phyloP scores from a whole-genome alignment of 805 yeast genomes.

The Ogataea degrootiae region DNA sequence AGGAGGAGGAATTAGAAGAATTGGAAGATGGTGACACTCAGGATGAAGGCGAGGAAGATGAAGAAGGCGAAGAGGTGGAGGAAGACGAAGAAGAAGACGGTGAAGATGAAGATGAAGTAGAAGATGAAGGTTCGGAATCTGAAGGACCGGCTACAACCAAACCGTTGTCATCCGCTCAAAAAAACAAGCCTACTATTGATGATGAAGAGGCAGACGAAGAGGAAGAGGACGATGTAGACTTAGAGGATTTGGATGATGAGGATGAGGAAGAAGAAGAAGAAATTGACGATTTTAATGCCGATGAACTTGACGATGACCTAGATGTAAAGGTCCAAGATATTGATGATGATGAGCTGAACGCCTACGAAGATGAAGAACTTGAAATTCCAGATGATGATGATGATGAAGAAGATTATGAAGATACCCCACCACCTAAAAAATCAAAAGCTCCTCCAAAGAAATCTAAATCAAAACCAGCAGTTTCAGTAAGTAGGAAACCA shows the following conservation, averaged over 20 bases:
- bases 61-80: conserved; percentile 3
- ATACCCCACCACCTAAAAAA: background rate
- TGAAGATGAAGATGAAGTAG: conserved; percentile 15
- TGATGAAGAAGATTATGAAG: conserved; percentile 10
- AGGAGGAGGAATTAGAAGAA: conserved; percentile 1
- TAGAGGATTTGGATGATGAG: conserved; percentile 5
- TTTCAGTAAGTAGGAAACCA: conserved; percentile 11
- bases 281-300: conserved; percentile 9
- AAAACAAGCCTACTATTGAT: background rate
- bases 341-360: conserved; percentile 12
- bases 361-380: background rate
- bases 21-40: background rate
- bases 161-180: no score
- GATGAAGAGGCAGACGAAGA: conserved; percentile 3
- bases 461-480: background rate
- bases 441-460: background rate
- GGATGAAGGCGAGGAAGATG: conserved; percentile 5
- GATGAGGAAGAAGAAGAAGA: conserved; percentile 12
- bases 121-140: background rate
- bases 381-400: conserved; percentile 12
- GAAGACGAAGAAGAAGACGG: conserved; percentile 1
- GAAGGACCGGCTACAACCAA: background rate
- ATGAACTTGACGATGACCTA: conserved; percentile 18
- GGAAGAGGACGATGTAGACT: conserved; percentile 7
- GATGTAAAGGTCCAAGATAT: conserved; percentile 15